These are phyloP conservation scores for Terfezia claveryi DNA, from an alignment of 495 filamentous ascomycete genomes.

Conservation along the genomic window DNA sequence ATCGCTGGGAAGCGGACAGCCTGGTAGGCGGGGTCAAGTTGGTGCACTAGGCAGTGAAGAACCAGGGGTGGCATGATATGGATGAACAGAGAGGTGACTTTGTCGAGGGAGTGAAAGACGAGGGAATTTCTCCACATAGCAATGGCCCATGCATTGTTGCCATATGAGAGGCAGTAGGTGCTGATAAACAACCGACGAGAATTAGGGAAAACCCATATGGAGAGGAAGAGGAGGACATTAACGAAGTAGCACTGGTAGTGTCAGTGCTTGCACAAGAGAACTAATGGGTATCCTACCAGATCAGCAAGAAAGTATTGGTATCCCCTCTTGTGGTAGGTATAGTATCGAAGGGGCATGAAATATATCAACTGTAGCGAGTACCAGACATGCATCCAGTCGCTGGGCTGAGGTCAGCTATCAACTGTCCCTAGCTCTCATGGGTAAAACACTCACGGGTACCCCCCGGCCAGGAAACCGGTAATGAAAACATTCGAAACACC, in stretches of 20 bases:
- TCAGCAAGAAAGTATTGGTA: constrained; percentile 87
- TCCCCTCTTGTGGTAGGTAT: constrained; percentile 67
- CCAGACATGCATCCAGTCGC: constrained; percentile 72
- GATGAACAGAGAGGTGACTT: constrained; percentile 63
- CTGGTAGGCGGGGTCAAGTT: constrained; percentile 42
- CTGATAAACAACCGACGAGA: constrained; percentile 87
- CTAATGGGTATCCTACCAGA: neutral
- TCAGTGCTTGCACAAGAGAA: neutral
- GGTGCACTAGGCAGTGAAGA: constrained; percentile 76
- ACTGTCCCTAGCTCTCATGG: neutral
- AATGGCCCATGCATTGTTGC: constrained; percentile 93
- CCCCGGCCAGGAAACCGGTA: constrained; percentile 81
- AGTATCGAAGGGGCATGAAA: constrained; percentile 91
- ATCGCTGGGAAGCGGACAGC: constrained; percentile 64
- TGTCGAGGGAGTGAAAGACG: constrained; percentile 95
- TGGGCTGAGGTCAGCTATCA: neutral
- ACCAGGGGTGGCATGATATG: constrained; percentile 96
- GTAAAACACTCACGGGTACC: constrained; percentile 30
- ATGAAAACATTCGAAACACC: constrained; percentile 94
- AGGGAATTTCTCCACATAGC: constrained; percentile 98
- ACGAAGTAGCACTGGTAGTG: constrained; percentile 82
- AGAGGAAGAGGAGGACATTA: constrained; percentile 64
- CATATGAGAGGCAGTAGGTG: constrained; percentile 76
- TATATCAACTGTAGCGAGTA: constrained; percentile 68
- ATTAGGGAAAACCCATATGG: constrained; percentile 72